Base-by-base conservation (phyloP, 1,139 yeast species). In the Debaryomyces udenii region DNA sequence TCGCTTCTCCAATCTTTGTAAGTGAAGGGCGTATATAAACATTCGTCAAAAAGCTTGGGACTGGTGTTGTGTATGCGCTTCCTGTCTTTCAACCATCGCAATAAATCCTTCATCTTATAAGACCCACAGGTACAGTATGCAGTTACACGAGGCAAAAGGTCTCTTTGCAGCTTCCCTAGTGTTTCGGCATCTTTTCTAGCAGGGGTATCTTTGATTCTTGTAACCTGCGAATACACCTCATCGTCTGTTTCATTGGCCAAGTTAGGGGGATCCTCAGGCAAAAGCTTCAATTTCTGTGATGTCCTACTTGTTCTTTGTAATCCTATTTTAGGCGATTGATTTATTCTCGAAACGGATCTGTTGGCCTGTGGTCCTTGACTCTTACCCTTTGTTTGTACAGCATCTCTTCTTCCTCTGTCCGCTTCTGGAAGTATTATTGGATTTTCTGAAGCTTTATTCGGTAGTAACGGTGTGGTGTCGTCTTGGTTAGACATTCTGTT, bases 111-210 rank as follows among this genome's bases (percentile, higher is more conserved):
- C 94, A 93, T 87, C 50, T 80, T 81, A 59, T 90, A 93, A 17
- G 95, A 83, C 27, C 96, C 93, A 32, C 97, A 90, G 0, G 98
- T 91, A 65, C 98, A 91, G 59, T 90, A 93, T 0, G 96, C 96
- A 0, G 97, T 91, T 2, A 91, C 97, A 51, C 99, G 70, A 1
- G 99, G 95, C 40, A 86, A 68, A 39, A 85, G 63, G 36, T 83
- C 86, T 45, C 99, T 74, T 59, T 93, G 97, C 50, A 87, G 86
- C 57, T 90, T 91, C 5, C 97, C 96, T 44, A 93, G 70, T 31
- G 91, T 79, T 58, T 90, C 97, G 1, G 99, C 99, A 70, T 93
- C 98, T 50, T 84, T 85, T 49, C 98, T 71, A 0, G 99, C 98
- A 1, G 94, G 85, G n/a, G 86, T 77, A 49, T 93, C 97, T 31